Evolutionary conservation across 805 yeast species (phyloP).

Genomic region (Yamadazyma sp.): DNA sequence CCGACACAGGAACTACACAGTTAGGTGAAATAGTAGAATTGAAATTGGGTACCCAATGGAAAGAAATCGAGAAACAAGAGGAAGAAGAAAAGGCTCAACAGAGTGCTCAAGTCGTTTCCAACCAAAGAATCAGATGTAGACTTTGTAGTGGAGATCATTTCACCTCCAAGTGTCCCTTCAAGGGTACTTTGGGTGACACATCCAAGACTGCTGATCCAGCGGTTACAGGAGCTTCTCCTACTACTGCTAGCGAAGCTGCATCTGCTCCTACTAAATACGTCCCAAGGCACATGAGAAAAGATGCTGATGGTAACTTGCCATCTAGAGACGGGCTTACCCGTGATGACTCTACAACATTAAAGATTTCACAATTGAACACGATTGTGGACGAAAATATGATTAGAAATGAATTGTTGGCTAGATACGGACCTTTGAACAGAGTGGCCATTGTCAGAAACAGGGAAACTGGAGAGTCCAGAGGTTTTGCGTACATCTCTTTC

Average conservation of each 20-base stretch:
- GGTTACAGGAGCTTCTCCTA: slow-evolving; percentile 21
- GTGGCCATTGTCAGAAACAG: slow-evolving; percentile 84
- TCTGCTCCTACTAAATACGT: slow-evolving; percentile 37
- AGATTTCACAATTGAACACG: slow-evolving; percentile 87
- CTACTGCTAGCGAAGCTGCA: slow-evolving; percentile 16
- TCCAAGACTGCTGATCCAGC: slow-evolving; percentile 21
- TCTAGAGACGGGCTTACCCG: slow-evolving; percentile 44
- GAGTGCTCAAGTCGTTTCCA: slow-evolving; percentile 36
- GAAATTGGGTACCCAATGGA: slow-evolving; percentile 74
- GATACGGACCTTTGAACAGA: slow-evolving; percentile 68
- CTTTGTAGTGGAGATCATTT: slow-evolving; percentile 92
- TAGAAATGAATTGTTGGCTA: slow-evolving; percentile 66
- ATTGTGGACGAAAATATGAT: slow-evolving; percentile 80
- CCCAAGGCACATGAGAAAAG: slow-evolving; percentile 47
- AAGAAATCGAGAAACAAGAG: slow-evolving; percentile 71
- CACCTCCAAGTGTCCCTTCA: slow-evolving; percentile 94
- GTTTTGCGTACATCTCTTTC: slow-evolving; percentile 91
- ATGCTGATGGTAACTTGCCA: slow-evolving; percentile 42
- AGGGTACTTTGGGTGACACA: slow-evolving; percentile 65
- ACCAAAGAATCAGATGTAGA: slow-evolving; percentile 70
- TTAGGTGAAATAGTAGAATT: slow-evolving; percentile 81
- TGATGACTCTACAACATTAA: slow-evolving; percentile 85
- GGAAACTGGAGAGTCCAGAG: slow-evolving; percentile 89
- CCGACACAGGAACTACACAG: slow-evolving; percentile 84
- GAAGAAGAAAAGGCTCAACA: slow-evolving; percentile 54